Evolutionary conservation across 2,329 filamentous ascomycete genomes (phyloP), one percentile per base, ranked within the genome.

Genomic region (Apiospora malaysiana): DNA sequence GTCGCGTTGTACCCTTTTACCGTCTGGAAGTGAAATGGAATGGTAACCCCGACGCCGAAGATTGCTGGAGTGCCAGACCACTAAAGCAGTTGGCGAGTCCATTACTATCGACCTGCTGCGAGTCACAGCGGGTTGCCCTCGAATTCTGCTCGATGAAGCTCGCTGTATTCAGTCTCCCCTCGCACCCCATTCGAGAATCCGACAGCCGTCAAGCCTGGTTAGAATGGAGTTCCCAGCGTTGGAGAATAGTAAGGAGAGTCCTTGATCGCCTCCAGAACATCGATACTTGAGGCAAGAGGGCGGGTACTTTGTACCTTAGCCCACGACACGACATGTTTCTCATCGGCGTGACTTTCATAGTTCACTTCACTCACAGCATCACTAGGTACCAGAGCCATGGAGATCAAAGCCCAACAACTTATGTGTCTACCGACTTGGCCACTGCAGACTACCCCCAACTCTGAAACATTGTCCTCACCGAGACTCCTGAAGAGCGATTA

Each of bases 301-400:
- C 12, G 10, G 49, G 49, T 4, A 16, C 10, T 27, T 14, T 51
- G 6, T 56, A 56, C 25, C 49, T 56, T 25, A 56, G 25, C 16
- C 49, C 49, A 18, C 49, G 7, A 2, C 6, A 56, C 49, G 49
- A 56, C 3, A 32, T 12, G 4, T 32, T 56, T 16, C 49, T 56
- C 25, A 4, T 14, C 14, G 25, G 25, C 49, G 7, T 21, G 2
- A 16, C 32, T 14, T 56, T 56, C 25, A 32, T 14, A 7, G 5
- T 9, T 0, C 7, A 32, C 25, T 32, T 56, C 25, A 12, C 27
- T 23, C 25, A 56, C 25, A 2, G 4, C 5, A 9, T 5, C 16
- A 14, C 0, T 16, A 0, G 4, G 25, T 1, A 16, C 1, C 14
- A 18, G 23, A 8, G 40, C 4, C 49, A 6, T 16, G 4, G 5